phyloP scores from a whole-genome alignment of 1,139 yeast genomes.

The Saccharomyces hybrid region DNA sequence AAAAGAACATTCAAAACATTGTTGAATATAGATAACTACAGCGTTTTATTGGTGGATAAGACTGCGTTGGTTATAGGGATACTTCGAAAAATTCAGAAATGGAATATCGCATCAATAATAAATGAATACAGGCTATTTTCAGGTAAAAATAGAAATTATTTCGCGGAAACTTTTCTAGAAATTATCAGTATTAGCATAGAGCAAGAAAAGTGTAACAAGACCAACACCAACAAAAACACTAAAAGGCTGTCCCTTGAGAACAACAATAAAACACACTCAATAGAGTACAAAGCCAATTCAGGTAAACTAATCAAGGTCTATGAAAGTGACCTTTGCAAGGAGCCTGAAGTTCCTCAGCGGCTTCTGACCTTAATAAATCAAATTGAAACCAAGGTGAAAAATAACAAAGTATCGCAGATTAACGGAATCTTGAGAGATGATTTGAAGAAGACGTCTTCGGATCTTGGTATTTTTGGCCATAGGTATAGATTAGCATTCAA shows the following conservation, averaged over 20 bases:
- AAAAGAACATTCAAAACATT: conserved; percentile 52
- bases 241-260: background rate
- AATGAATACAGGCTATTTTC: conserved; percentile 78
- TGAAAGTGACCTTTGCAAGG: conserved; percentile 26
- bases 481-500: conserved; percentile 29
- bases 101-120: conserved; percentile 79
- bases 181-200: conserved; percentile 50
- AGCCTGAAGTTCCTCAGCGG: conserved; percentile 28
- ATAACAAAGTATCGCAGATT: conserved; percentile 1
- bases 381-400: conserved; percentile 14
- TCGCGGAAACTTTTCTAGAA: conserved; percentile 78
- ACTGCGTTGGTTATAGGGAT: conserved; percentile 76
- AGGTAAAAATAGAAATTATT: conserved; percentile 66
- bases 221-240: background rate
- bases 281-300: background rate
- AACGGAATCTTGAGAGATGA: conserved; percentile 3
- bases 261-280: conserved; percentile 3
- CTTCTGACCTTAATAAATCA: conserved; percentile 21
- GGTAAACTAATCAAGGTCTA: conserved; percentile 17
- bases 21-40: conserved; percentile 58
- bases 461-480: conserved; percentile 30
- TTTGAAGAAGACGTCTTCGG: conserved; percentile 19
- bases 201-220: conserved; percentile 19
- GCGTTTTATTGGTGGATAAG: conserved; percentile 68
- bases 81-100: conserved; percentile 72